Conservation (phyloP, 176 grass and related monocot species). For the Oryza brachyantha region DNA sequence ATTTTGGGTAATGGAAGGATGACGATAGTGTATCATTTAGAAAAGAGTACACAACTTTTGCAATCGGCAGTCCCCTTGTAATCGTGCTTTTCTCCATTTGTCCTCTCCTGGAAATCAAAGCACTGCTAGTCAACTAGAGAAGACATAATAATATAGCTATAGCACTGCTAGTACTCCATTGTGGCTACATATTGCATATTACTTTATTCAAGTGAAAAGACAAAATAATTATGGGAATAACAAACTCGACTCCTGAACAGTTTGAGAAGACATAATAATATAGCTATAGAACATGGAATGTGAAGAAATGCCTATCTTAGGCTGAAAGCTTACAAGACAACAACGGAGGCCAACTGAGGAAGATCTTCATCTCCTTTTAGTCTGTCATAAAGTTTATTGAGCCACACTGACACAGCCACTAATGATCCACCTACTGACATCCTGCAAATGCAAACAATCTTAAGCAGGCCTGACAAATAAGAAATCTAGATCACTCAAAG, state of each 20-base stretch:
- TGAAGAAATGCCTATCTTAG: neutral
- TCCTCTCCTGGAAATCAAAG: slow-evolving; percentile 54
- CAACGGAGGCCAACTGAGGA: slow-evolving; percentile 77
- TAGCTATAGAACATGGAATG: neutral
- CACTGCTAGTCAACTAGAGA: slow-evolving; percentile 35
- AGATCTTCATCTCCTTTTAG: slow-evolving; percentile 65
- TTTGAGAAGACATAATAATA: slow-evolving; percentile 21
- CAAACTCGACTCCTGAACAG: neutral
- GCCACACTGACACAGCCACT: slow-evolving; percentile 76
- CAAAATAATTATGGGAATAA: neutral
- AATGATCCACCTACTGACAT: slow-evolving; percentile 91
- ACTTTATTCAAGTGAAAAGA: slow-evolving; percentile 6
- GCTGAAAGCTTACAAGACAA: slow-evolving; percentile 67
- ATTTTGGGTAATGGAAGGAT: slow-evolving; percentile 84
- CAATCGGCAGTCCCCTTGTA: slow-evolving; percentile 63
- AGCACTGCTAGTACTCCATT: no score
- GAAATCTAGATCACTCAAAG: neutral
- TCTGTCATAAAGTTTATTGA: slow-evolving; percentile 68
- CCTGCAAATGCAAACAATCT: slow-evolving; percentile 47
- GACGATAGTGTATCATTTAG: slow-evolving; percentile 66
- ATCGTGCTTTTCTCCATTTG: slow-evolving; percentile 86
- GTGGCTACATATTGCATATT: neutral
- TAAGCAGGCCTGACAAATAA: slow-evolving; percentile 8
- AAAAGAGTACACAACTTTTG: slow-evolving; percentile 72
- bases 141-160: neutral